Percentiles rank a stretch among this genome's conserved stretches.
These are phyloP conservation scores for Geosmithia putterillii DNA, from an alignment of 2,329 filamentous ascomycete species.

Conservation along the genomic window DNA sequence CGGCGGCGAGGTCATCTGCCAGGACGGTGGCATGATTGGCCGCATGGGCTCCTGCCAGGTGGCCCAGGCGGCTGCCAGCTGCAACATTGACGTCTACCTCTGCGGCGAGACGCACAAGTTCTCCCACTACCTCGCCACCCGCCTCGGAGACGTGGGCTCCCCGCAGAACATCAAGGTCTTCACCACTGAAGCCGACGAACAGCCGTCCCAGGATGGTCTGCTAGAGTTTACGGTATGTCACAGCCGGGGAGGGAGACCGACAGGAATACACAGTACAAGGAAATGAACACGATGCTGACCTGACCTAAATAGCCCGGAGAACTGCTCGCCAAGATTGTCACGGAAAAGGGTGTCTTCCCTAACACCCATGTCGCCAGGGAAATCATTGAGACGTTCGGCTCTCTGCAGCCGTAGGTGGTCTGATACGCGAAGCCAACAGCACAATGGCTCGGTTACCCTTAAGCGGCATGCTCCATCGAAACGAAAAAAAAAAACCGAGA, in stretches of 20 bases:
- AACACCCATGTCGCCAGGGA: slow-evolving; percentile 60
- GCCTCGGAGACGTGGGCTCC: slow-evolving; percentile 69
- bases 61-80: slow-evolving; percentile 60
- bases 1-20: slow-evolving; percentile 76
- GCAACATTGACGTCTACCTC: slow-evolving; percentile 72
- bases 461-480: too few species aligned
- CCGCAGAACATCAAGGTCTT: slow-evolving; percentile 70
- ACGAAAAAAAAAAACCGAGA: too few species aligned
- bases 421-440: not conserved
- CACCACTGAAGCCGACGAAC: slow-evolving; percentile 37
- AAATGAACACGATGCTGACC: not conserved
- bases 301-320: slow-evolving; percentile 42
- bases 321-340: slow-evolving; percentile 61
- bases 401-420: slow-evolving; percentile 14
- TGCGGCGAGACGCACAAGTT: slow-evolving; percentile 97
- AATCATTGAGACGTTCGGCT: slow-evolving; percentile 50
- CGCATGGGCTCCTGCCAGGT: slow-evolving; percentile 80
- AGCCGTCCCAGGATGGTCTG: slow-evolving; percentile 29
- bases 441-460: too few species aligned
- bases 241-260: too few species aligned
- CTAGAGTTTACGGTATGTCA: slow-evolving; percentile 60
- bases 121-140: slow-evolving; percentile 60
- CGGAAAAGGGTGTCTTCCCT: slow-evolving; percentile 60
- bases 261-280: too few species aligned
- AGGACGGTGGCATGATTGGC: slow-evolving; percentile 87